These are phyloP conservation scores for Protea cynaroides DNA, from an alignment of 164 flowering plant genomes.

Conservation along the genomic window DNA sequence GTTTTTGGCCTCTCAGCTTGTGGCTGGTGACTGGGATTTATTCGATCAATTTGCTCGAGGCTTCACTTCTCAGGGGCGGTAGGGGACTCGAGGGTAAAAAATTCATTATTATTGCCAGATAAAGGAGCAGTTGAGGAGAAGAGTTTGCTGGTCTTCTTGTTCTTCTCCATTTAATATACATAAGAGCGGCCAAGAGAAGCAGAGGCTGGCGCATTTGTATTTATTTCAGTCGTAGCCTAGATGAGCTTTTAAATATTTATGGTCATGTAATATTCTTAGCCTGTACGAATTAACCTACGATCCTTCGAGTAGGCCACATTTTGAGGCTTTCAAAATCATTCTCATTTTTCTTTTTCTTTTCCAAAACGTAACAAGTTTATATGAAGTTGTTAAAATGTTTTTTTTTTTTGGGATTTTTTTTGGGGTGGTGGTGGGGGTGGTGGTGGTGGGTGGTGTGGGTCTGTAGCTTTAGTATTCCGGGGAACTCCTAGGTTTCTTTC, in stretches of 20 bases:
- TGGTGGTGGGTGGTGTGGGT: no score
- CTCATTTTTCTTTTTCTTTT: no score
- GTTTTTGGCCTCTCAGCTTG: constrained; percentile 5
- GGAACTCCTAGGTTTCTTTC: no score
- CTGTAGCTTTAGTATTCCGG: no score
- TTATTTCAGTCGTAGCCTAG: constrained; percentile 11
- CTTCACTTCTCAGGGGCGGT: not conserved
- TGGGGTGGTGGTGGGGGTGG: no score
- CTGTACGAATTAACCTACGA: constrained; percentile 9
- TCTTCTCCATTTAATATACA: constrained; percentile 9
- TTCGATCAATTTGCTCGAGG: not conserved
- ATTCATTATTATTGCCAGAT: no score
- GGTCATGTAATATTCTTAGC: constrained; percentile 5
- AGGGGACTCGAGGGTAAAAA: not conserved
- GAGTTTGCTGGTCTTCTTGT: constrained; percentile 10
- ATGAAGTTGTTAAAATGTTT: no score
- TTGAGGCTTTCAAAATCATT: not conserved
- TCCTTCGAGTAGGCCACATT: constrained; percentile 4
- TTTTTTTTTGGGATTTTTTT: no score
- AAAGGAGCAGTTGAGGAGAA: constrained; percentile 9
- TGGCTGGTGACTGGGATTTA: not conserved
- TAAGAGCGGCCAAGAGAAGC: constrained; percentile 9
- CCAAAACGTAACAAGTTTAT: no score
- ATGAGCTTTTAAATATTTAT: constrained; percentile 4
- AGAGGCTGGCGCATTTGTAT: constrained; percentile 26